These are phyloP conservation scores for Marchantia paleacea DNA, from an alignment of 225 moss, liverwort and hornwort species.

Conservation along the genomic window DNA sequence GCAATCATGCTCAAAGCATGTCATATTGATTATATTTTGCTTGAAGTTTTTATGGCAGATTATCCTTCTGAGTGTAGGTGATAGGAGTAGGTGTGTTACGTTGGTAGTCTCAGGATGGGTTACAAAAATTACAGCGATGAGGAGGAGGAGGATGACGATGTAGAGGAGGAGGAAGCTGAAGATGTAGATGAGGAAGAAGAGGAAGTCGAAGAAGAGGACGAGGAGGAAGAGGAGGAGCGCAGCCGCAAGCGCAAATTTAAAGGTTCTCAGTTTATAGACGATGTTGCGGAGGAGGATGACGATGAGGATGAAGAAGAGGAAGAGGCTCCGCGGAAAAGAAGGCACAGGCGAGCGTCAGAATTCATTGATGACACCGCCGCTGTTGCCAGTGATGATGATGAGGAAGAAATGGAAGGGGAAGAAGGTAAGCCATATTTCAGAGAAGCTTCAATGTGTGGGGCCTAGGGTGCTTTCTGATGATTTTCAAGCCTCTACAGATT, in stretches of 20 bases:
- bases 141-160: constrained; percentile 23
- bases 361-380: constrained; percentile 88
- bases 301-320: constrained; percentile 91
- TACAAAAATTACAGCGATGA: constrained; percentile 28
- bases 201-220: constrained; percentile 41
- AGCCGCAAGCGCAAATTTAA: constrained; percentile 71
- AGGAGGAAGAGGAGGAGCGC: constrained; percentile 39
- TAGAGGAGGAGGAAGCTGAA: constrained; percentile 20
- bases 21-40: no score
- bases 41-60: background rate
- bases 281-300: constrained; percentile 93
- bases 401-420: constrained; percentile 82
- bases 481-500: no score
- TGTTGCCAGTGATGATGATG: constrained; percentile 93
- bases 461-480: no score
- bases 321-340: constrained; percentile 63
- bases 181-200: constrained; percentile 27
- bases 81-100: no score
- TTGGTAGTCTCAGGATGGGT: constrained; percentile 10
- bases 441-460: no score
- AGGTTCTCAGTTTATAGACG: constrained; percentile 85
- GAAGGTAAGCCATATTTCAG: constrained; percentile 46
- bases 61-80: background rate
- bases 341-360: constrained; percentile 71
- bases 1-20: no score